A percentile compares a stretch with the other conserved stretches of the same genome.
Evolutionary conservation across 1,284 basidiomycete genomes (phyloP).

Genomic region (Puccinia triticina): DNA sequence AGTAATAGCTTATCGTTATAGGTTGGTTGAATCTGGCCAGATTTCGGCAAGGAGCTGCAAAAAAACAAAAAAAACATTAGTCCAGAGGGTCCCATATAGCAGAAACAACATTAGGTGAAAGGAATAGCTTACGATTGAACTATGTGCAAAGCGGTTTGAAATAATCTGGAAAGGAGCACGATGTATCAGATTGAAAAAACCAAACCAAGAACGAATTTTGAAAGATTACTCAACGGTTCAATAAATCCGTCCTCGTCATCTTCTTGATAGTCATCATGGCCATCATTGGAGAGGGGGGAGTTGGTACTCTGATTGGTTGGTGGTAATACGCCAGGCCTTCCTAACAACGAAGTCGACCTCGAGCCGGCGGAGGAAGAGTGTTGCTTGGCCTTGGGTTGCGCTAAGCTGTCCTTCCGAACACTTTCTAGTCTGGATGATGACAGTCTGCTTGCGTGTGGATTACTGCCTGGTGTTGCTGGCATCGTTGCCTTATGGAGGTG

Average conservation of each 20-base stretch:
- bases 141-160: conserved; percentile 44
- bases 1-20: conserved; percentile 48
- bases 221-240: conserved; percentile 3
- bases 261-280: not conserved
- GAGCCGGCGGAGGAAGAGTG: conserved; percentile 1
- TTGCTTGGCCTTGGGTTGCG: not conserved
- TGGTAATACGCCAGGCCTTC: conserved; percentile 4
- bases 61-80: not conserved
- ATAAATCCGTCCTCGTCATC: not conserved
- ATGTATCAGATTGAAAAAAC: not conserved
- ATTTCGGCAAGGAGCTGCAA: conserved; percentile 23
- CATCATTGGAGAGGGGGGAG: not conserved
- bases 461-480: not conserved
- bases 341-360: not conserved
- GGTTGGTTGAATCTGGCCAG: conserved; percentile 43
- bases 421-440: not conserved
- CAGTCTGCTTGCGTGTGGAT: not conserved
- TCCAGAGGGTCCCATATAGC: not conserved
- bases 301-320: not conserved
- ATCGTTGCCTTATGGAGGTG: not conserved
- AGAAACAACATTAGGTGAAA: not conserved
- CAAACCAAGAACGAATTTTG: not conserved
- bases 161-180: conserved; percentile 6
- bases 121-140: conserved; percentile 38
- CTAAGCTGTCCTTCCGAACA: not conserved